These are phyloP conservation scores for Pholiota adiposa DNA, from an alignment of 1,284 basidiomycete species.

Conservation along the genomic window DNA sequence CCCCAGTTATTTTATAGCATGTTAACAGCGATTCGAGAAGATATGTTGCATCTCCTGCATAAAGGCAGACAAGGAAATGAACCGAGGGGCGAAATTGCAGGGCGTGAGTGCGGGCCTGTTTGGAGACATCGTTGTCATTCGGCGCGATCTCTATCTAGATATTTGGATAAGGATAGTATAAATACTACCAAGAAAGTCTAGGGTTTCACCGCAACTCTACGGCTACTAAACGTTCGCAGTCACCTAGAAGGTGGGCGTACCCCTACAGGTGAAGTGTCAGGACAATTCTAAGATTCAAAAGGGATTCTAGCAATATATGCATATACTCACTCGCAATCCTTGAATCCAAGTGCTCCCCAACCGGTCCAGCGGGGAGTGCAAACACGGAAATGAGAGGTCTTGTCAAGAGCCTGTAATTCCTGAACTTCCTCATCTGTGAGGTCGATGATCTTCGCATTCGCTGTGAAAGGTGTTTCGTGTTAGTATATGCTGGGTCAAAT, in stretches of 20 bases:
- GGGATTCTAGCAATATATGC: neutral
- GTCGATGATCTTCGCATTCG: constrained; percentile 60
- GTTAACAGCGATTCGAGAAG: too few species aligned
- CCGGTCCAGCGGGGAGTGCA: constrained; percentile 69
- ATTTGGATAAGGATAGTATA: neutral
- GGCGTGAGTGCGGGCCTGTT: too few species aligned
- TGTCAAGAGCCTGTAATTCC: constrained; percentile 59
- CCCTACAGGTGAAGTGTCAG: neutral
- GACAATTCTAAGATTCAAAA: neutral
- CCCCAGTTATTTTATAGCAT: too few species aligned
- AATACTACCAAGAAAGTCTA: neutral
- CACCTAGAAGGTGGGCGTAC: neutral
- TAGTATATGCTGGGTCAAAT: neutral
- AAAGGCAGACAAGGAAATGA: too few species aligned
- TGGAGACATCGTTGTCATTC: too few species aligned
- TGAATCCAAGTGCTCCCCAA: constrained; percentile 65
- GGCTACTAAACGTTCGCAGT: neutral
- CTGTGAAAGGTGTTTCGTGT: constrained; percentile 28
- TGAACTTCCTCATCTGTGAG: constrained; percentile 59
- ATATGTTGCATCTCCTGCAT: too few species aligned
- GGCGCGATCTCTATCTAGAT: neutral
- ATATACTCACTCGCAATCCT: constrained; percentile 43
- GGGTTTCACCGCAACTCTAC: neutral
- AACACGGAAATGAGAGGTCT: constrained; percentile 60
- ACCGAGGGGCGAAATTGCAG: too few species aligned